A percentile compares a stretch with the other conserved stretches of the same genome.
Conservation (phyloP, 2,329 filamentous ascomycete genomes). For the Claviceps humidiphila region DNA sequence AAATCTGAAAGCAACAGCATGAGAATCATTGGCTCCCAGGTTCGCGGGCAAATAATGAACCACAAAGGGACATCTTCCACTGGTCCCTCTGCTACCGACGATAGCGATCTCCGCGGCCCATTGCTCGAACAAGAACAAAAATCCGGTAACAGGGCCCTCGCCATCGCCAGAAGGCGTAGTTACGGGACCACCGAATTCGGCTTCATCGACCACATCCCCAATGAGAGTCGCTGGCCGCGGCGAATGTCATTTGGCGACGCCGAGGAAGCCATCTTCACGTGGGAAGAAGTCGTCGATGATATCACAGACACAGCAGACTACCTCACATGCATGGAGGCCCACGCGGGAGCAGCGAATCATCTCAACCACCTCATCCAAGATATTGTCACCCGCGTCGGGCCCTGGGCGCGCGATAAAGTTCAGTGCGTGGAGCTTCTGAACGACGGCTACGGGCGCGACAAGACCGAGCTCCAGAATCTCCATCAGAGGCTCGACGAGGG, state of each 20-base stretch:
- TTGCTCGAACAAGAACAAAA: conserved; percentile 35
- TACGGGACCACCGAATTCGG: conserved; percentile 24
- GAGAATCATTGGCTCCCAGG: conserved; percentile 24
- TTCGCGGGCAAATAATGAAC: conserved; percentile 29
- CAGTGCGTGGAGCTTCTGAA: conserved; percentile 45
- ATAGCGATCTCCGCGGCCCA: conserved; percentile 43
- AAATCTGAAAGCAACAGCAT: conserved; percentile 12
- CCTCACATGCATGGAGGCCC: conserved; percentile 17
- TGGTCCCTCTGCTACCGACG: conserved; percentile 45
- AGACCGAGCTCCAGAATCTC: conserved; percentile 50
- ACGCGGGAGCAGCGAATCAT: conserved; percentile 40
- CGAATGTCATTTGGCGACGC: conserved; percentile 64
- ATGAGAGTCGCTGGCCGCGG: conserved; percentile 54
- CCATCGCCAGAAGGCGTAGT: conserved; percentile 51
- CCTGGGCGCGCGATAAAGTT: conserved; percentile 50
- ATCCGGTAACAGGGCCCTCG: conserved; percentile 28
- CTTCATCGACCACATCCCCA: conserved; percentile 19
- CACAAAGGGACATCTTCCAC: conserved; percentile 35
- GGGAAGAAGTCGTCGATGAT: conserved; percentile 41
- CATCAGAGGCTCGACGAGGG: conserved; percentile 60
- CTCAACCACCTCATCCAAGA: conserved; percentile 39
- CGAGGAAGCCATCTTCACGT: conserved; percentile 59
- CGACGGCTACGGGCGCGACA: conserved; percentile 45
- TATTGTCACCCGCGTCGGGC: conserved; percentile 39
- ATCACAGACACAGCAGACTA: conserved; percentile 20